Percentiles rank a stretch among this genome's conserved stretches.
Evolutionary conservation across 2,329 filamentous ascomycete species (phyloP).

Genomic region (Cordyceps tenuipes): DNA sequence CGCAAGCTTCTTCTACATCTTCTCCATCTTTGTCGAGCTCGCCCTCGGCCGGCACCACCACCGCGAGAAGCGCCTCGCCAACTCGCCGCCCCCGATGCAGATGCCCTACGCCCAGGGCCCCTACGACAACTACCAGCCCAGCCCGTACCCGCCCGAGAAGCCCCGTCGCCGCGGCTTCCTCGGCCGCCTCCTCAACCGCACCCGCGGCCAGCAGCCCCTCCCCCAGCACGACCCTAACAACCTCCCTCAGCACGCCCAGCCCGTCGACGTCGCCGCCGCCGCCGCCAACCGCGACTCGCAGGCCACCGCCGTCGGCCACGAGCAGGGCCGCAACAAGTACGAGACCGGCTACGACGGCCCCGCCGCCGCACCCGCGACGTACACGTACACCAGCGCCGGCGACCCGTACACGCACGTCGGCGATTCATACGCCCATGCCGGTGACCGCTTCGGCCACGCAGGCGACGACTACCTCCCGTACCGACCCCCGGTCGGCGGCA

Average conservation of each 20-base stretch:
- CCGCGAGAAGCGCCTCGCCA: constrained; percentile 65
- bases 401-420: constrained; percentile 9
- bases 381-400: not conserved
- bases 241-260: constrained; percentile 33
- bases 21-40: constrained; percentile 62
- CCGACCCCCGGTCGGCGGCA: not conserved
- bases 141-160: constrained; percentile 33
- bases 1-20: constrained; percentile 62
- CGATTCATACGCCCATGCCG: constrained; percentile 9
- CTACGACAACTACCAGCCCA: constrained; percentile 45
- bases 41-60: constrained; percentile 62
- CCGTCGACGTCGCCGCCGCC: constrained; percentile 22
- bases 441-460: constrained; percentile 9
- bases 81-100: constrained; percentile 14
- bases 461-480: constrained; percentile 3
- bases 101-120: constrained; percentile 6
- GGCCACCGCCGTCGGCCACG: constrained; percentile 25
- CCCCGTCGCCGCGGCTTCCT: constrained; percentile 25
- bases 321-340: constrained; percentile 21
- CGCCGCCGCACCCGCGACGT: not conserved
- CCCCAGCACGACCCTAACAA: constrained; percentile 21
- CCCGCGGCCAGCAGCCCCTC: constrained; percentile 9
- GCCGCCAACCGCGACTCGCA: constrained; percentile 32
- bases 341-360: constrained; percentile 13
- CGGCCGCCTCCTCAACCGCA: constrained; percentile 23